Percentiles rank a stretch among this genome's conserved stretches.
Evolutionary conservation across 345 rosid species (phyloP).

Genomic region (Carallia brachiata): DNA sequence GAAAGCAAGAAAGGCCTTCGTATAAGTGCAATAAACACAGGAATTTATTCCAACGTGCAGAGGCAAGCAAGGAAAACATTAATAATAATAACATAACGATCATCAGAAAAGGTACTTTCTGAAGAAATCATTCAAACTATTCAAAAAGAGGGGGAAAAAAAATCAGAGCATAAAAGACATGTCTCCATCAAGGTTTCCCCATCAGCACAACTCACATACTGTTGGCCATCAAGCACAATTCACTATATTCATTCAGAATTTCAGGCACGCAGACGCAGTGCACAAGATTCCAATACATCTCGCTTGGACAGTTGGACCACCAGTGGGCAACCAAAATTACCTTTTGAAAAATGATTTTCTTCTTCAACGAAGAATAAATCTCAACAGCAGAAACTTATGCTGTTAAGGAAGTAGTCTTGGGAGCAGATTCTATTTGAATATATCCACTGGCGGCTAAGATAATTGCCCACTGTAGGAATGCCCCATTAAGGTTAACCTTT

Average conservation of each 20-base stretch:
- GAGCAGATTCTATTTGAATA: slow-evolving; percentile 26
- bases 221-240: slow-evolving; percentile 58
- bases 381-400: slow-evolving; percentile 39
- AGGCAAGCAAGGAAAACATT: slow-evolving; percentile 27
- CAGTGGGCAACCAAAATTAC: slow-evolving; percentile 31
- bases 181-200: slow-evolving; percentile 50
- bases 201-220: slow-evolving; percentile 49
- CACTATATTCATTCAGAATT: slow-evolving; percentile 43
- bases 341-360: slow-evolving; percentile 14
- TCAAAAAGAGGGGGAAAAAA: neutral
- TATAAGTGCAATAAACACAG: slow-evolving; percentile 45
- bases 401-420: slow-evolving; percentile 28
- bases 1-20: slow-evolving; percentile 47
- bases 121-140: slow-evolving; percentile 33
- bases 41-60: slow-evolving; percentile 56
- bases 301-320: slow-evolving; percentile 31
- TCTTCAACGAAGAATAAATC: slow-evolving; percentile 39
- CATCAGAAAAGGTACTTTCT: slow-evolving; percentile 27
- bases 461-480: neutral
- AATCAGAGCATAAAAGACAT: slow-evolving; percentile 35
- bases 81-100: neutral
- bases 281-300: slow-evolving; percentile 42
- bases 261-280: slow-evolving; percentile 34
- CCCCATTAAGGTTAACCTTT: slow-evolving; percentile 4
- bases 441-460: slow-evolving; percentile 11